phyloP scores from a whole-genome alignment of 352 stramenopile species.

The Thalassiosira livingstoniorum region DNA sequence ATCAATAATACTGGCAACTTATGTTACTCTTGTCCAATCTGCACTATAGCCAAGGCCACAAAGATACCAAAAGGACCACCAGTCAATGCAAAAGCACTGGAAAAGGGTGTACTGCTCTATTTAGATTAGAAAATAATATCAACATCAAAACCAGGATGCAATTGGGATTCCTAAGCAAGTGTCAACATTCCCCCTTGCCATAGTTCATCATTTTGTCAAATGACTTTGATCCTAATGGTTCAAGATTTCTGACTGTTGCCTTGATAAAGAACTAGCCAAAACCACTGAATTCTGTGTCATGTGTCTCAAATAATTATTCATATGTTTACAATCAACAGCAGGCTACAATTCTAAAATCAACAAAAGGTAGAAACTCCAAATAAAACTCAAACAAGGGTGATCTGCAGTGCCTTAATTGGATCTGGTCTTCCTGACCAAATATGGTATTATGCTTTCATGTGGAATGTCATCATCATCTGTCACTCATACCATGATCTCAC shows the following conservation, averaged over 20 bases:
- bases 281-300: slow-evolving; percentile 34
- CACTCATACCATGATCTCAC: too few relatives aligned
- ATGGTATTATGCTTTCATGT: slow-evolving; percentile 24
- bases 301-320: slow-evolving; percentile 20
- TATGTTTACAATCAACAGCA: slow-evolving; percentile 34
- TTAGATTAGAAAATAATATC: slow-evolving; percentile 20
- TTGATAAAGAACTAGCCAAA: slow-evolving; percentile 34
- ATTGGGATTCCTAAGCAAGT: slow-evolving; percentile 30
- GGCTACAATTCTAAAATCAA: slow-evolving; percentile 42
- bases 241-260: not conserved
- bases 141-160: slow-evolving; percentile 24
- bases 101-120: too few relatives aligned
- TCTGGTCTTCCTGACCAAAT: slow-evolving; percentile 9
- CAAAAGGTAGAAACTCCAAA: slow-evolving; percentile 28
- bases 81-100: too few relatives aligned
- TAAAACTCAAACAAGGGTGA: slow-evolving; percentile 23
- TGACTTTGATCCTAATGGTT: slow-evolving; percentile 12
- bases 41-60: too few relatives aligned
- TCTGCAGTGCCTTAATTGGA: slow-evolving; percentile 23
- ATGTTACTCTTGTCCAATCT: too few relatives aligned
- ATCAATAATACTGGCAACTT: too few relatives aligned
- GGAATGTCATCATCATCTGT: not conserved
- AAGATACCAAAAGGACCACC: too few relatives aligned
- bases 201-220: slow-evolving; percentile 33
- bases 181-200: slow-evolving; percentile 30